Percentiles rank a stretch among this genome's conserved stretches.
phyloP scores from a whole-genome alignment of 1,284 basidiomycete species.

The Ganoderma lingzhi region DNA sequence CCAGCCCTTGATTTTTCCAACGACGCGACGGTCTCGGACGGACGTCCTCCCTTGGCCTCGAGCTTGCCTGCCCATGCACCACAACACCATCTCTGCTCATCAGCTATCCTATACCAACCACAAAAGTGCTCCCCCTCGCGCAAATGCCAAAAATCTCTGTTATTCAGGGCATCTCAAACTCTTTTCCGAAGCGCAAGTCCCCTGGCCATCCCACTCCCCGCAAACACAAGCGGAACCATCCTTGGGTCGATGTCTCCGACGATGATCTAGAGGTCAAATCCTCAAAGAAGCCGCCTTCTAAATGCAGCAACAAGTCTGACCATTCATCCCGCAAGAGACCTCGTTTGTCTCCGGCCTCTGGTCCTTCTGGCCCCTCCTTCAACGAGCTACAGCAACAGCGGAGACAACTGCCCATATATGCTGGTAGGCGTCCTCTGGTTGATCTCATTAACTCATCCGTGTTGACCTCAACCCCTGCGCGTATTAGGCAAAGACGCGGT shows the following conservation, averaged over 20 bases:
- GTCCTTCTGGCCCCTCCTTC: constrained; percentile 14
- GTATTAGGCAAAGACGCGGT: constrained; percentile 78
- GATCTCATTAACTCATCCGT: not conserved
- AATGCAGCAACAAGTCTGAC: constrained; percentile 23
- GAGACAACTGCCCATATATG: constrained; percentile 79
- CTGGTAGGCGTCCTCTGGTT: constrained; percentile 54
- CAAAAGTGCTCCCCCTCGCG: constrained; percentile 10
- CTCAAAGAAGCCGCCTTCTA: constrained; percentile 21
- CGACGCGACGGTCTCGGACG: not conserved
- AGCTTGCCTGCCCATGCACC: constrained; percentile 12
- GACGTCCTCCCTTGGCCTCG: not conserved
- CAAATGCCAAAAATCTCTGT: constrained; percentile 34
- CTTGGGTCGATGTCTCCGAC: constrained; percentile 42
- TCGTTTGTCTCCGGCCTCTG: constrained; percentile 23
- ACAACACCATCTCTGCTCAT: not conserved
- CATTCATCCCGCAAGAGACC: constrained; percentile 33
- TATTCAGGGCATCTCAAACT: constrained; percentile 34
- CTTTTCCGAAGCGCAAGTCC: constrained; percentile 18
- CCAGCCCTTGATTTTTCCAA: not conserved
- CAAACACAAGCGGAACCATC: constrained; percentile 35
- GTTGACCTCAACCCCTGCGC: constrained; percentile 3
- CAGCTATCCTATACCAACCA: constrained; percentile 13
- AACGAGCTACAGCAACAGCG: constrained; percentile 64
- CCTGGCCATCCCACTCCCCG: constrained; percentile 19
- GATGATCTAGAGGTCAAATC: constrained; percentile 39